These are phyloP conservation scores for Chalciporus pseudorubinellus DNA, from an alignment of 768 basidiomycete species.

Conservation along the genomic window DNA sequence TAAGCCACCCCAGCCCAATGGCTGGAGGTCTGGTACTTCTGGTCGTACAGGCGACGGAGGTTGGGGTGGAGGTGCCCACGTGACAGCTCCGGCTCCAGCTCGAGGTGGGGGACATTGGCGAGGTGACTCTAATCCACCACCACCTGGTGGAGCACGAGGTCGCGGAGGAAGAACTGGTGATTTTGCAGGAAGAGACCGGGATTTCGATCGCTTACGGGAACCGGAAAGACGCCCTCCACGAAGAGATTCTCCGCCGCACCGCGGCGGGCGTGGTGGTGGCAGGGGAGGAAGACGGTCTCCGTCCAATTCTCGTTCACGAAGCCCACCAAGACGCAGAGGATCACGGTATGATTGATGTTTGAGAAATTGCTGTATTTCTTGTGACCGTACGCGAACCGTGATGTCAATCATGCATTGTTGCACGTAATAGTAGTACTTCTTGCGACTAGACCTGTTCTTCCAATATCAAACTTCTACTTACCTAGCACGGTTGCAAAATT, in stretches of 20 bases:
- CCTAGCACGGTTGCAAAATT: too few relatives aligned
- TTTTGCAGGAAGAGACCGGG: constrained; percentile 36
- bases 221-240: constrained; percentile 53
- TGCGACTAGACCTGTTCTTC: neutral
- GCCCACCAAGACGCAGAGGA: constrained; percentile 39
- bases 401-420: neutral
- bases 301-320: constrained; percentile 40
- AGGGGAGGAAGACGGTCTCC: constrained; percentile 40
- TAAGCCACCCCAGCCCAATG: constrained; percentile 35
- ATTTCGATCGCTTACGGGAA: constrained; percentile 37
- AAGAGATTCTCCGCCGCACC: constrained; percentile 47
- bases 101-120: constrained; percentile 74
- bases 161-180: constrained; percentile 39
- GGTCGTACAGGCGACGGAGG: constrained; percentile 45
- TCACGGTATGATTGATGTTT: constrained; percentile 32
- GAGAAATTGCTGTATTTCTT: constrained; percentile 5
- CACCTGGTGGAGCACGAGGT: constrained; percentile 41
- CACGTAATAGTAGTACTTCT: too few relatives aligned
- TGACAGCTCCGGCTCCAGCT: constrained; percentile 34
- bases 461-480: neutral
- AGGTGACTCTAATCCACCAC: constrained; percentile 58
- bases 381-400: neutral
- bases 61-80: constrained; percentile 43
- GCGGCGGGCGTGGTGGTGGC: constrained; percentile 42
- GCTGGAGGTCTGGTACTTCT: constrained; percentile 32